Conservation (phyloP, 306 rosid species). For the Canavalia ensiformis region DNA sequence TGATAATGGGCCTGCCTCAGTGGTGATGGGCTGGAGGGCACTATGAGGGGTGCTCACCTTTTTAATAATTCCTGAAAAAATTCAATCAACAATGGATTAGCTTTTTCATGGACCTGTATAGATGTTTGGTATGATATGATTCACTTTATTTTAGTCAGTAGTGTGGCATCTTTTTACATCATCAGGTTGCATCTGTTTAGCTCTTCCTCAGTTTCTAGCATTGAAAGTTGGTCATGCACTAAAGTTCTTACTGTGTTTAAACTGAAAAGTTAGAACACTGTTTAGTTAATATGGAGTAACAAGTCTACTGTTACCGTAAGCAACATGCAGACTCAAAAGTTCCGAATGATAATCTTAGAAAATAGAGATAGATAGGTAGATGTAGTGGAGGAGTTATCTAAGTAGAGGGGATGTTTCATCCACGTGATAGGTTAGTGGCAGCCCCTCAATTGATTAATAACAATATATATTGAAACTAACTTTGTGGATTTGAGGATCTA, state of each 20-base stretch:
- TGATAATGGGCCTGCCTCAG: conserved; percentile 34
- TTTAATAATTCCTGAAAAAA: conserved; percentile 32
- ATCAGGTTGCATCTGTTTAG: neutral
- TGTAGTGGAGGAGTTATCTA: conserved; percentile 5
- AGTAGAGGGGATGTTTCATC: conserved; percentile 8
- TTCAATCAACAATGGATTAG: conserved; percentile 26
- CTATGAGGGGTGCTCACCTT: conserved; percentile 33
- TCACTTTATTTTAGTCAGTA: conserved; percentile 29
- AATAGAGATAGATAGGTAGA: neutral
- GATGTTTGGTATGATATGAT: conserved; percentile 30
- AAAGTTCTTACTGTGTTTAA: conserved; percentile 18
- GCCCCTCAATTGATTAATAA: conserved; percentile 16
- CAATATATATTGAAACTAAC: neutral
- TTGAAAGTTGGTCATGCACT: conserved; percentile 12
- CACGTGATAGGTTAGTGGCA: conserved; percentile 17
- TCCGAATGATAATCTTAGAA: conserved; percentile 20
- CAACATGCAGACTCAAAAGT: conserved; percentile 17
- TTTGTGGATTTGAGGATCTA: neutral
- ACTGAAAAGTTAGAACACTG: neutral
- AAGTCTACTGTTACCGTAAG: conserved; percentile 1
- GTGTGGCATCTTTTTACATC: neutral
- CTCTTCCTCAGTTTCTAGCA: conserved; percentile 3
- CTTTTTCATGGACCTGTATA: conserved; percentile 17
- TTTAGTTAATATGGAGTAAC: conserved; percentile 3
- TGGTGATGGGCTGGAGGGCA: conserved; percentile 54